Conservation (phyloP, 495 filamentous ascomycete genomes). For the Lasiosphaeria miniovina region DNA sequence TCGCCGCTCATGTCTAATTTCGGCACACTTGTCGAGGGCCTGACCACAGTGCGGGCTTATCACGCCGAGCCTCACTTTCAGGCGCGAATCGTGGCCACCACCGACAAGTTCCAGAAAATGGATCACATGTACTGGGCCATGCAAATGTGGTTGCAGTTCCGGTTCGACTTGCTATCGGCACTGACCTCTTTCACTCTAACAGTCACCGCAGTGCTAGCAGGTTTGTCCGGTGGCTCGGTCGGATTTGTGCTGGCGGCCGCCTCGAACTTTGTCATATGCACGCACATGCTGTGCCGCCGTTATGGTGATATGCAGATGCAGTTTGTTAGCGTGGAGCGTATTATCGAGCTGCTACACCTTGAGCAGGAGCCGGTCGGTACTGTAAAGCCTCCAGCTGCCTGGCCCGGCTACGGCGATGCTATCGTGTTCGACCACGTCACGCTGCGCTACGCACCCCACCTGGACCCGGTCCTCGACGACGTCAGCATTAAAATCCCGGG, state of each 20-base stretch:
- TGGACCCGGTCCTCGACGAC: constrained; percentile 63
- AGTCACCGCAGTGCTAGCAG: constrained; percentile 63
- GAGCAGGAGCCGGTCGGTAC: constrained; percentile 68
- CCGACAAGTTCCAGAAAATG: constrained; percentile 84
- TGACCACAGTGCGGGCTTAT: constrained; percentile 78
- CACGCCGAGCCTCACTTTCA: constrained; percentile 72
- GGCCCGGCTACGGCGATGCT: constrained; percentile 66
- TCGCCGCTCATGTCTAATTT: constrained; percentile 84
- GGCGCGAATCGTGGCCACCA: constrained; percentile 66
- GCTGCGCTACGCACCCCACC: constrained; percentile 70
- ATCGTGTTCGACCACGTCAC: constrained; percentile 75
- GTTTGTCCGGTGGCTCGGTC: constrained; percentile 66
- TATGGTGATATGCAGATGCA: constrained; percentile 87
- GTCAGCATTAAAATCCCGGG: constrained; percentile 68
- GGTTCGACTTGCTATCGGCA: constrained; percentile 70
- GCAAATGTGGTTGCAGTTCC: constrained; percentile 76
- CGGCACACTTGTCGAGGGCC: constrained; percentile 70
- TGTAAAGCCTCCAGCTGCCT: constrained; percentile 65
- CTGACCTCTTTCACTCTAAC: constrained; percentile 69
- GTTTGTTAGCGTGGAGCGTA: constrained; percentile 81
- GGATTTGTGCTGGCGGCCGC: constrained; percentile 71
- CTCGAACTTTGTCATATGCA: constrained; percentile 61
- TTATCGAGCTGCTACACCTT: constrained; percentile 72
- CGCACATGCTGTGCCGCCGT: constrained; percentile 66
- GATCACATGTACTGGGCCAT: constrained; percentile 91